Conservation (phyloP, 352 stramenopile genomes). For the Pythium volutum region DNA sequence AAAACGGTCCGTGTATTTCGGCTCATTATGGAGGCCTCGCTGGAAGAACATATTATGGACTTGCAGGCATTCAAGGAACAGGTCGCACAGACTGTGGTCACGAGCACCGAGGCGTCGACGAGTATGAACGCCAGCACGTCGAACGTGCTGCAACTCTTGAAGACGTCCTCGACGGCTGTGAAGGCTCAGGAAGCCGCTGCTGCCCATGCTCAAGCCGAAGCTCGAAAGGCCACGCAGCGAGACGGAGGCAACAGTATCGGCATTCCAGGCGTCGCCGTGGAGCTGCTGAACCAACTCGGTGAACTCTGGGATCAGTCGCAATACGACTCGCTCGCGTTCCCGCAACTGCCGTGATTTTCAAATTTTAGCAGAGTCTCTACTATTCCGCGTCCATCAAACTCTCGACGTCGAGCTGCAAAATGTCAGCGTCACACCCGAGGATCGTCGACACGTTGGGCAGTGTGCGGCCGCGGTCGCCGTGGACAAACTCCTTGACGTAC, state of each 20-base stretch:
- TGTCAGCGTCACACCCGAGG: constrained; percentile 91
- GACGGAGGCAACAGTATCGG: neutral
- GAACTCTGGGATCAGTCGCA: constrained; percentile 82
- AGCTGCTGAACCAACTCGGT: constrained; percentile 60
- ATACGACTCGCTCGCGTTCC: constrained; percentile 73
- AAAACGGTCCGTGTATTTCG: constrained; percentile 74
- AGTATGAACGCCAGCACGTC: constrained; percentile 69
- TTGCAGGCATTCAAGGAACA: constrained; percentile 77
- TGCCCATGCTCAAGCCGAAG: neutral
- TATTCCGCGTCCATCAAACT: constrained; percentile 69
- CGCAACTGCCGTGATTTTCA: constrained; percentile 22
- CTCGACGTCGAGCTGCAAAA: constrained; percentile 97
- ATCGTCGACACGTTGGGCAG: constrained; percentile 92
- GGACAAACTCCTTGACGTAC: constrained; percentile 99
- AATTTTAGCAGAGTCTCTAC: neutral
- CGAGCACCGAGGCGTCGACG: constrained; percentile 40
- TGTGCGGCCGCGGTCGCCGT: constrained; percentile 98
- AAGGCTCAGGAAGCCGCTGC: constrained; percentile 35
- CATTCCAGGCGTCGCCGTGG: constrained; percentile 29
- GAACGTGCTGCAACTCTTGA: constrained; percentile 56
- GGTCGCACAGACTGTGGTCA: constrained; percentile 64
- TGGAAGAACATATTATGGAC: constrained; percentile 82
- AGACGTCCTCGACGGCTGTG: constrained; percentile 44
- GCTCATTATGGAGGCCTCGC: constrained; percentile 64
- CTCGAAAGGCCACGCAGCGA: constrained; percentile 2